phyloP scores from a whole-genome alignment of 2,329 filamentous ascomycete species.

The Penicillium vulpinum region DNA sequence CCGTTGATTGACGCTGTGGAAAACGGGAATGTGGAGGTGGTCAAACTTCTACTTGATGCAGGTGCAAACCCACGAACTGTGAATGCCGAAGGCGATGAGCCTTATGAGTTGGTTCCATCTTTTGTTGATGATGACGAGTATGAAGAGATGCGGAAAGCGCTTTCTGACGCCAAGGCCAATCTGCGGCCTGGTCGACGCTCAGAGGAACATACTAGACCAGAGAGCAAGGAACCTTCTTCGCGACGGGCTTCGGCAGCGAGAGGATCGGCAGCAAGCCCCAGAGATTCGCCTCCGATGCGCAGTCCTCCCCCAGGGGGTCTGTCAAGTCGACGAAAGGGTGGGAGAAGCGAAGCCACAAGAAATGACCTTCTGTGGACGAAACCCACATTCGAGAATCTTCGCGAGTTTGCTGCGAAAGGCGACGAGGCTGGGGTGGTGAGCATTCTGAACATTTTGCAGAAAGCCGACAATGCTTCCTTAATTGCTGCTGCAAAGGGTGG shows the following conservation, averaged over 20 bases:
- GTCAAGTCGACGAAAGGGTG: conserved; percentile 45
- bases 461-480: conserved; percentile 78
- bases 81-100: conserved; percentile 90
- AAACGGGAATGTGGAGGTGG: conserved; percentile 86
- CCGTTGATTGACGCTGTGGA: conserved; percentile 95
- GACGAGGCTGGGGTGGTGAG: conserved; percentile 52
- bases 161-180: conserved; percentile 65
- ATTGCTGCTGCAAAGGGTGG: conserved; percentile 90
- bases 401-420: conserved; percentile 51
- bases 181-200: conserved; percentile 48
- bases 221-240: conserved; percentile 41
- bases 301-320: conserved; percentile 42
- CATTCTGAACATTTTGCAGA: conserved; percentile 52
- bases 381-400: conserved; percentile 51
- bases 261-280: conserved; percentile 30
- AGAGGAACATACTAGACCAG: conserved; percentile 41
- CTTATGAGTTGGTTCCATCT: conserved; percentile 76
- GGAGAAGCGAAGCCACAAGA: conserved; percentile 51
- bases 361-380: conserved; percentile 54
- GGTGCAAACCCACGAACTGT: conserved; percentile 89
- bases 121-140: conserved; percentile 67
- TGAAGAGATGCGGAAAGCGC: conserved; percentile 71
- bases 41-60: conserved; percentile 77
- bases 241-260: conserved; percentile 47
- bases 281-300: conserved; percentile 46